Base-by-base conservation (phyloP, 306 rosid genomes). In the Morella rubra region DNA sequence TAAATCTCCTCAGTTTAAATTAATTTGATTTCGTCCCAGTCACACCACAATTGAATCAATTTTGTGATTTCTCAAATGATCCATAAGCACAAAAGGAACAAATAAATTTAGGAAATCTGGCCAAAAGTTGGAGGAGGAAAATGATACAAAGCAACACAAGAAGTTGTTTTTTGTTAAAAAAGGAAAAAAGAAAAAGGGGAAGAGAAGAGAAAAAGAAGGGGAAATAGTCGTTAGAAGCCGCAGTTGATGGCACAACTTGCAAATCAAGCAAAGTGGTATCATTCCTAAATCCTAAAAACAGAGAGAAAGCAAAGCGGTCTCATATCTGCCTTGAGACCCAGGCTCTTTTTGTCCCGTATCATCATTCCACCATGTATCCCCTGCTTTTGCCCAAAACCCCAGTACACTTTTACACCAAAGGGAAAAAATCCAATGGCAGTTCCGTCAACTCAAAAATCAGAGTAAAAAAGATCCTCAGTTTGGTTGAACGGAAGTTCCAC, bases 181-280 rank as follows among this genome's bases (percentile, higher is more conserved):
- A 42, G 71, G 52, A 56, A 46, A 37, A 73, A 32, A 2, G 15
- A 44, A 5, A n/a, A n/a, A n/a, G n/a, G 27, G 41, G 1, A 6
- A 1, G 37, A 6, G 0, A 46, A 61, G 59, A 20, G 10, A 71
- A 71, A 15, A 37, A 44, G 55, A 47, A 15, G 16, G 72, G 44
- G 41, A 15, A 60, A 59, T 5, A 3, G 44, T 18, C 50, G 49
- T 19, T 12, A 53, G 8, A 46, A 47, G 75, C 55, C 64, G 44
- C 6, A 14, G 76, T 80, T 44, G 69, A 76, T 44, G 76, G 69
- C 87, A 73, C 83, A 85, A 71, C 90, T 85, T 89, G 81, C 76
- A 75, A 67, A 65, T 76, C 78, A 90, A 90, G 95, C 91, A 90
- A 86, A 84, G 83, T 66, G 44, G 78, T 70, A 79, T 84, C 76